Base-by-base conservation (phyloP, 169 alveolate genomes). In the Theileria sp. region DNA sequence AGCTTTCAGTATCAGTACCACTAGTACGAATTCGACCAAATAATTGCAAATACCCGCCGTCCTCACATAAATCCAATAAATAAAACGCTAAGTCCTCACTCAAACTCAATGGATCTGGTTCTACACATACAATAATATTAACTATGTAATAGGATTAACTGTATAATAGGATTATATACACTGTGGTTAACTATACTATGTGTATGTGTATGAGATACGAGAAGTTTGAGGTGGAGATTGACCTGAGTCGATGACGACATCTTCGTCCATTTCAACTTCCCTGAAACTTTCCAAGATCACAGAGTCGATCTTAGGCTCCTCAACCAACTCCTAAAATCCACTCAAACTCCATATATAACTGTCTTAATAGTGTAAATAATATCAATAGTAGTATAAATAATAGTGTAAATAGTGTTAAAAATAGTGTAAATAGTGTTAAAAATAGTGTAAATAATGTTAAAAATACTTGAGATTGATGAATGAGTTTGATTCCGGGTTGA, bases 31-130 rank as follows among this genome's bases (percentile, higher is more conserved):
- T 58, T 67, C 81, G 66, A 10, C 91, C 91, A 30, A 85, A 85
- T 58, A 85, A 44, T 13, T 79, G 75, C 28, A 85, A 64, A 51
- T 21, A 32, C 25, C 91, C 91, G 0, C 56, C 58, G 0, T 74
- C 91, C 32, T 85, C 91, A 34, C 70, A 60, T 21, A 85, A 69
- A 50, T 85, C 91, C 34, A 85, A 26, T n/a, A 77, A 13, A 32
- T 85, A 85, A 51, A 85, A 74, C 32, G 87, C 87, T 12, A 73
- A 7, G 19, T 65, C 87, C 12, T 83, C 72, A 15, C 21, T 21
- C 32, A 44, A 44, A 2, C 17, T 30, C 44, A 28, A 28, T 64
- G 32, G 13, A 30, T 64, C 64, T 0, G 74, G 25, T 17, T 81
- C 83, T n/a, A 50, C 10, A 5, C 58, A 17, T 17, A n/a, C n/a